A percentile compares a stretch with the other conserved stretches of the same genome.
Evolutionary conservation across 441 rosid species (phyloP).

Genomic region (Capsella rubella): DNA sequence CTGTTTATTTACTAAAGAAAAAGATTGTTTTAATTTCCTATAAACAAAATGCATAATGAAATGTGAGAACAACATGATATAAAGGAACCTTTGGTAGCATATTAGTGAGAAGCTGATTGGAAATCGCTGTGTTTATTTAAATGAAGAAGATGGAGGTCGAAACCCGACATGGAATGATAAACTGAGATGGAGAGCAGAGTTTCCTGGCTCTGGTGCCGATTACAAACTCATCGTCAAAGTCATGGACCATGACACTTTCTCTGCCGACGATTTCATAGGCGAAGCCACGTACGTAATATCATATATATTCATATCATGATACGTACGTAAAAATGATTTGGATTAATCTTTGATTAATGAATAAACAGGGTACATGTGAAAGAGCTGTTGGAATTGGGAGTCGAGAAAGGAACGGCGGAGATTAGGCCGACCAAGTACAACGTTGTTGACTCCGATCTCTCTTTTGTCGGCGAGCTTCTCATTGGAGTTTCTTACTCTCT

Average conservation of each 20-base stretch:
- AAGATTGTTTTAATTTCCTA: background rate
- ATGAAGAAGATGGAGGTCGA: constrained; percentile 60
- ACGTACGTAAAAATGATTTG: background rate
- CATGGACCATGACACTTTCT: constrained; percentile 85
- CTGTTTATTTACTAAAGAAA: background rate
- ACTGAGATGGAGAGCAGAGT: constrained; percentile 68
- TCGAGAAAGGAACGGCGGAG: constrained; percentile 69
- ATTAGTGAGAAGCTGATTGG: background rate
- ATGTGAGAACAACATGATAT: background rate
- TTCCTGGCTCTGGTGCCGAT: constrained; percentile 65
- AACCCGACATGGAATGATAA: constrained; percentile 77
- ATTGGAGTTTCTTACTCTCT: constrained; percentile 64
- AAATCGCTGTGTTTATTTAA: background rate
- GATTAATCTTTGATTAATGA: background rate
- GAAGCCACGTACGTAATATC: constrained; percentile 65
- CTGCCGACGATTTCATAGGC: constrained; percentile 73
- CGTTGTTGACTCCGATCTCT: constrained; percentile 51
- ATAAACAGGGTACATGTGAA: constrained; percentile 64
- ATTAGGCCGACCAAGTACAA: constrained; percentile 62
- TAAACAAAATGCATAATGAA: background rate
- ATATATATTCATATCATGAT: background rate
- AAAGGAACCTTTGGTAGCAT: background rate
- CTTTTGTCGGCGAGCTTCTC: constrained; percentile 72
- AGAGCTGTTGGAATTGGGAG: constrained; percentile 73
- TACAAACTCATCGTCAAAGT: constrained; percentile 67